These are phyloP conservation scores for Hexamita inflata DNA, from an alignment of 208 protist species.

Conservation along the genomic window DNA sequence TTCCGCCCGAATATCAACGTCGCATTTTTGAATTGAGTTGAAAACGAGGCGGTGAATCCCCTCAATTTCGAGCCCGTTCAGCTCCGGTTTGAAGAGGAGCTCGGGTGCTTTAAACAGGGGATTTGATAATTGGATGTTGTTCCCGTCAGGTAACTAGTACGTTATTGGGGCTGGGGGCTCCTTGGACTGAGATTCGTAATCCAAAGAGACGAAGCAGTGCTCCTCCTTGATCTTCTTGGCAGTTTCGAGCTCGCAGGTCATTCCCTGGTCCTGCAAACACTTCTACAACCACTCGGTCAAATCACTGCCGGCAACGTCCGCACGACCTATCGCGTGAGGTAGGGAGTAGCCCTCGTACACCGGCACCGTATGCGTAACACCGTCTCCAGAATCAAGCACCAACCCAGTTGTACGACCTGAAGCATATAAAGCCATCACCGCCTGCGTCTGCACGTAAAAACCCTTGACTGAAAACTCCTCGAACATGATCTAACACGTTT, in stretches of 20 bases:
- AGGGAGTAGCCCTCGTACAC: conserved; percentile 47
- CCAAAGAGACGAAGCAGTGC: conserved; percentile 60
- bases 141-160: conserved; percentile 42
- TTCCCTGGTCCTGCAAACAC: conserved; percentile 58
- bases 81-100: conserved; percentile 35
- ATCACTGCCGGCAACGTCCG: conserved; percentile 52
- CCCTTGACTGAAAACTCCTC: conserved; percentile 38
- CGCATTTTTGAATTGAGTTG: conserved; percentile 44
- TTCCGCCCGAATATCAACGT: conserved; percentile 73
- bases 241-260: conserved; percentile 59
- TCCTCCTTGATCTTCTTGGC: conserved; percentile 68
- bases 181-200: conserved; percentile 37
- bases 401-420: conserved; percentile 56
- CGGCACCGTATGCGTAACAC: conserved; percentile 52
- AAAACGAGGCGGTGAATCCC: conserved; percentile 31
- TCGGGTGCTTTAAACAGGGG: conserved; percentile 36
- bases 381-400: conserved; percentile 70
- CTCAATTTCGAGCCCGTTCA: conserved; percentile 26
- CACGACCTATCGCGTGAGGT: conserved; percentile 51
- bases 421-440: conserved; percentile 34
- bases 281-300: conserved; percentile 62
- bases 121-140: conserved; percentile 27
- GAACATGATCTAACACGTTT: conserved; percentile 45
- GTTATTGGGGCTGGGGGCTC: background rate
- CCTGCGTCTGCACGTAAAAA: conserved; percentile 37